A percentile compares a stretch with the other conserved stretches of the same genome.
Evolutionary conservation across 352 stramenopile species (phyloP).

Genomic region (Bremia lactucae): DNA sequence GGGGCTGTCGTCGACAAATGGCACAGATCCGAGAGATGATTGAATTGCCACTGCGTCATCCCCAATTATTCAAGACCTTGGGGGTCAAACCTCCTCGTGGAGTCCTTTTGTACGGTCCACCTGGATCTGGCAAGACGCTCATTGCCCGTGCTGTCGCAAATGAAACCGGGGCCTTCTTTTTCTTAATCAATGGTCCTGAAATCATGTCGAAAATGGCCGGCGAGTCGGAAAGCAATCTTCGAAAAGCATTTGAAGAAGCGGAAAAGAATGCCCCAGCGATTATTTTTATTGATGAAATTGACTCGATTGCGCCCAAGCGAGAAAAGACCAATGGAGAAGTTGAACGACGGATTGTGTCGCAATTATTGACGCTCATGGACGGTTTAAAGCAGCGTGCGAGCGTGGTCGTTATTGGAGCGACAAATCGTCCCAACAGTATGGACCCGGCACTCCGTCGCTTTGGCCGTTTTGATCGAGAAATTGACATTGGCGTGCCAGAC

Average conservation of each 20-base stretch:
- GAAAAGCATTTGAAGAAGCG: conserved; percentile 97
- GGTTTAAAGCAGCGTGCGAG: conserved; percentile 87
- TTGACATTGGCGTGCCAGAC: conserved; percentile 98
- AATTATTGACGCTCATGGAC: conserved; percentile 99
- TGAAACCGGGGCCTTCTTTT: conserved; percentile 99
- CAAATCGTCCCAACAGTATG: conserved; percentile 98
- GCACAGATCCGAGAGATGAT: conserved; percentile 99
- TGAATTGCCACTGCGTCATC: conserved; percentile 95
- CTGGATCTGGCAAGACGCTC: conserved; percentile 97
- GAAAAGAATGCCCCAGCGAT: conserved; percentile 99
- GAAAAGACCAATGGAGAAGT: conserved; percentile 99
- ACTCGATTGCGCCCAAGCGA: conserved; percentile 96
- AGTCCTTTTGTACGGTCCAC: conserved; percentile 98
- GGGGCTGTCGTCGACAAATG: conserved; percentile 97
- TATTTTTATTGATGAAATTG: conserved; percentile 99
- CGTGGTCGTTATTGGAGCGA: conserved; percentile 98
- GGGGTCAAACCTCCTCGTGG: conserved; percentile 98
- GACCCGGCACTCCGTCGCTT: conserved; percentile 97
- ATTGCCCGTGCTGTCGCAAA: conserved; percentile 98
- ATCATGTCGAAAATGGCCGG: conserved; percentile 99
- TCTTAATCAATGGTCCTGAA: conserved; percentile 99
- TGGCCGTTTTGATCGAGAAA: conserved; percentile 98
- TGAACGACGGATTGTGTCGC: conserved; percentile 96
- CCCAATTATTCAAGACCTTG: conserved; percentile 97
- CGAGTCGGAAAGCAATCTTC: conserved; percentile 88